Evolutionary conservation across 208 protist genomes (phyloP).

Genomic region (Acanthamoeba lenticulata): DNA sequence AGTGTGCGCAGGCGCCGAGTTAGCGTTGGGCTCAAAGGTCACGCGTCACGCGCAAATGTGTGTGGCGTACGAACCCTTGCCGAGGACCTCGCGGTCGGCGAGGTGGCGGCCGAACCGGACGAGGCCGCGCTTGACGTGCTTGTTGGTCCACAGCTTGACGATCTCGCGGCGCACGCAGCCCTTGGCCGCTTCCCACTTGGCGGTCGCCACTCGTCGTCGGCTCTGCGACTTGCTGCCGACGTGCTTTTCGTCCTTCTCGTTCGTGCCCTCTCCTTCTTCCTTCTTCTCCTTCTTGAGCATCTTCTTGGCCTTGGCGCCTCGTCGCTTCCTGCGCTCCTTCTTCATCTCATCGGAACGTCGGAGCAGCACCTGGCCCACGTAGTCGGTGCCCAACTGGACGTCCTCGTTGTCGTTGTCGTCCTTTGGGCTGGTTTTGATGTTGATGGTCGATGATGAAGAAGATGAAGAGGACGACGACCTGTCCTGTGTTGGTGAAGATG

Average conservation of each 20-base stretch:
- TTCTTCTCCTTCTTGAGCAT: neutral
- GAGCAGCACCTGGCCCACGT: neutral
- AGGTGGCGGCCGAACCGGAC: neutral
- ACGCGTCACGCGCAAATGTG: too few relatives aligned
- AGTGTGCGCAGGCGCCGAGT: neutral
- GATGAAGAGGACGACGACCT: neutral
- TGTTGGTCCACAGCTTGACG: neutral
- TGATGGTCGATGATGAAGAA: neutral
- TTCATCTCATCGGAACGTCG: neutral
- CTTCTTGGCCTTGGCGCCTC: neutral
- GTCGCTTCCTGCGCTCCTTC: neutral
- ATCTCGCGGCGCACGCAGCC: neutral
- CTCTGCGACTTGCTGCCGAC: neutral
- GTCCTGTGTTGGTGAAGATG: too few relatives aligned
- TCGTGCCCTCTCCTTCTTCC: neutral
- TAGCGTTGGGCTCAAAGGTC: neutral
- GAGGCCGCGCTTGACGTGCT: conserved; percentile 2
- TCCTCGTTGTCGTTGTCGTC: neutral
- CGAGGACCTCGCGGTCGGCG: neutral
- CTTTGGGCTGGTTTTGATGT: neutral
- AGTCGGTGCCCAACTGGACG: neutral
- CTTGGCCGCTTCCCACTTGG: neutral
- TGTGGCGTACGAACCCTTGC: too few relatives aligned
- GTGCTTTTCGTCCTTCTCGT: too few relatives aligned
- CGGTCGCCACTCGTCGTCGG: neutral